Evolutionary conservation across 129 eudicot species (phyloP).

Genomic region (Escallonia rubra): DNA sequence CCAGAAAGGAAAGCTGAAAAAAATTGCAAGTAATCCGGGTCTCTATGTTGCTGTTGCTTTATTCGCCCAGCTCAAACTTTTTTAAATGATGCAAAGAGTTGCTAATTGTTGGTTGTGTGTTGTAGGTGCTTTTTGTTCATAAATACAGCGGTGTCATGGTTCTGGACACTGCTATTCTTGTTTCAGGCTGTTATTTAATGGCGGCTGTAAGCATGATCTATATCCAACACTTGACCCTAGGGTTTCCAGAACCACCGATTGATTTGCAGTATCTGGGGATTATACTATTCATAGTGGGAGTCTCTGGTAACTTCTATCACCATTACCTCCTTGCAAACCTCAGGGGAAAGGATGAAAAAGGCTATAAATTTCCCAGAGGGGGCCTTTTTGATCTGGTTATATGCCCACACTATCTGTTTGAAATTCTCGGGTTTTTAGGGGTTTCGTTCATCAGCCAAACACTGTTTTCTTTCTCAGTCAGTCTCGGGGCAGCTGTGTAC

Average conservation of each 20-base stretch:
- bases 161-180: conserved; percentile 20
- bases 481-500: conserved; percentile 31
- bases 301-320: conserved; percentile 62
- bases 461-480: conserved; percentile 18
- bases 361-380: conserved; percentile 64
- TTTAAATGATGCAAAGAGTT: no score
- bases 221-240: conserved; percentile 36
- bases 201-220: conserved; percentile 32
- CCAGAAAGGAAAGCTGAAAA: background rate
- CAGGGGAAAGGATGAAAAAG: conserved; percentile 36
- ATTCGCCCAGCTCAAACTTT: no score
- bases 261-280: conserved; percentile 49
- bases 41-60: no score
- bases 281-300: conserved; percentile 42
- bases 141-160: conserved; percentile 51
- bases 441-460: conserved; percentile 54
- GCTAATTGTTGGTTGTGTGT: background rate
- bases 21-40: no score
- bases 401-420: conserved; percentile 77
- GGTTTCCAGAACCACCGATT: conserved; percentile 31
- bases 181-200: conserved; percentile 31
- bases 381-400: conserved; percentile 62
- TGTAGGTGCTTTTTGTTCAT: conserved; percentile 65
- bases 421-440: conserved; percentile 50
- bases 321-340: conserved; percentile 53